Evolutionary conservation across 225 moss, liverwort and hornwort genomes (phyloP).

Genomic region (Physcomitrium patens): DNA sequence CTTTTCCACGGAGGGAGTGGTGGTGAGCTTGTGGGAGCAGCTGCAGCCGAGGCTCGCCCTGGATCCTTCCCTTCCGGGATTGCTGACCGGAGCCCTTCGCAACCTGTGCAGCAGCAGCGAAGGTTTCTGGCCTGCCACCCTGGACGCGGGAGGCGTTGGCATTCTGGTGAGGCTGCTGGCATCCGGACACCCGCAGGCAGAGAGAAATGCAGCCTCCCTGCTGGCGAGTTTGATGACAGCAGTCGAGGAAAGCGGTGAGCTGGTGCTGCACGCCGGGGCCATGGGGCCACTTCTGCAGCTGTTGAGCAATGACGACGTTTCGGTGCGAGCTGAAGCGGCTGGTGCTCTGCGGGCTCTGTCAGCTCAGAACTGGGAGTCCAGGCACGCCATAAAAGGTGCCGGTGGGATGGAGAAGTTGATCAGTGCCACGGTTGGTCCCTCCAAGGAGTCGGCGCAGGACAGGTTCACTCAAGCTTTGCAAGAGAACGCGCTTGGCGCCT

Average conservation of each 20-base stretch:
- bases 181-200: constrained; percentile 65
- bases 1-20: constrained; percentile 97
- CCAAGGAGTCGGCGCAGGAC: constrained; percentile 69
- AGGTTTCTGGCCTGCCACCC: constrained; percentile 94
- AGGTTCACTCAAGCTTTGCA: constrained; percentile 84
- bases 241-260: constrained; percentile 66
- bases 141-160: constrained; percentile 87
- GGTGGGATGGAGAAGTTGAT: constrained; percentile 84
- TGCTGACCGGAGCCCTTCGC: constrained; percentile 91
- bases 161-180: constrained; percentile 78
- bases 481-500: constrained; percentile 92
- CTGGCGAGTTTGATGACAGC: constrained; percentile 86
- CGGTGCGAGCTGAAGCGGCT: constrained; percentile 95
- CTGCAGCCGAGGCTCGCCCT: constrained; percentile 68
- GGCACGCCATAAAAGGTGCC: constrained; percentile 69
- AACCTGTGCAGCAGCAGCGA: constrained; percentile 92
- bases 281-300: constrained; percentile 83
- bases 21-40: constrained; percentile 93
- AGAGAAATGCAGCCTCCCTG: constrained; percentile 89
- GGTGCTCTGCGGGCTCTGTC: constrained; percentile 88
- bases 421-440: constrained; percentile 79
- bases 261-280: constrained; percentile 76
- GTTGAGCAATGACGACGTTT: constrained; percentile 70
- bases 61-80: constrained; percentile 81
- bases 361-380: constrained; percentile 70